Evolutionary conservation across 345 rosid species (phyloP), one percentile per base, ranked within the genome.

Genomic region (Schrenkiella parvula): DNA sequence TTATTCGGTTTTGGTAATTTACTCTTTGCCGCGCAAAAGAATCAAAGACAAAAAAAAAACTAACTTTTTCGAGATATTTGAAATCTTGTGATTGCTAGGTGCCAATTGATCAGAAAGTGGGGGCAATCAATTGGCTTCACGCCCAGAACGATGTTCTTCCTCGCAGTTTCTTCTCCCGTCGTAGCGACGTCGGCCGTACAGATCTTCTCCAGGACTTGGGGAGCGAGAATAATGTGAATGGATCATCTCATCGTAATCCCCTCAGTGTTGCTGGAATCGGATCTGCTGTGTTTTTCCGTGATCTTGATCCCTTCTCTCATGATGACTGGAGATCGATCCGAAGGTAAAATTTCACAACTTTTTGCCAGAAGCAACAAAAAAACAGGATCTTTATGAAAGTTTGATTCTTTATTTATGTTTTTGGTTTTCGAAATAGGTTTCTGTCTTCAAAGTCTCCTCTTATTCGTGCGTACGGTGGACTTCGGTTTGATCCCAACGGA

Each of bases 401-500:
- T 58, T 44, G 66, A 12, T 8, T 46, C 58, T 34, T 68, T 19
- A 8, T 34, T 68, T 19, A 8, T 37, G n/a, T 12, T 50, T 26
- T 12, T 52, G 4, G 6, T 42, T 47, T 48, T 51, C 68, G 72
- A 5, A 51, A 57, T n/a, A 91, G 96, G 83, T 92, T 89, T 73
- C 75, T 92, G 26, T 87, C 91, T 8, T 68, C 79, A 1, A 77
- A 80, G 50, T 88, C 85, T 71, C 95, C 92, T 29, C 70, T 92
- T 64, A 87, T 92, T 67, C 96, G 96, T 59, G 96, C 96, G 5
- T 92, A 92, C 29, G 98, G 98, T 18, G 96, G 91, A 2, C 88
- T 92, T 17, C 89, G 95, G 1, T 92, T 92, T 28, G 96, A 92
- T 75, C 85, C 89, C 2, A 80, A 73, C 32, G 85, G 92, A 14